Percentiles rank a stretch among this genome's conserved stretches.
Conservation (phyloP, 2,329 filamentous ascomycete genomes). For the Phyllosticta ampelicida region DNA sequence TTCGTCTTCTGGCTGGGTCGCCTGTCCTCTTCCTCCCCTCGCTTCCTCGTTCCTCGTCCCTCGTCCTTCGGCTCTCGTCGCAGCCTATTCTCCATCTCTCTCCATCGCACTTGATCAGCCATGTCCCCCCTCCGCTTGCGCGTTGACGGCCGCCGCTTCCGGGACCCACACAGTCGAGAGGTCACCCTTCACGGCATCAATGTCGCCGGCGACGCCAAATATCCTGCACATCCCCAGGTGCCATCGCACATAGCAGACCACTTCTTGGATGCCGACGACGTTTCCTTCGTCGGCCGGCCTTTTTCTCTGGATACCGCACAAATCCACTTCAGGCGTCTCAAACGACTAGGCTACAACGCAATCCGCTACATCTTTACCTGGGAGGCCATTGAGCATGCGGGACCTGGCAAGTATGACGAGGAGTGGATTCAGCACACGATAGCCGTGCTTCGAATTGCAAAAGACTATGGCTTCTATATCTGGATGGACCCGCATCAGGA, state of each 20-base stretch:
- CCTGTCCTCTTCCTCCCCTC: constrained; percentile 1
- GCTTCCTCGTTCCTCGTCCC: constrained; percentile 3
- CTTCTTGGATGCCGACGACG: constrained; percentile 88
- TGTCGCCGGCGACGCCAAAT: constrained; percentile 80
- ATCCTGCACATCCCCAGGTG: constrained; percentile 67
- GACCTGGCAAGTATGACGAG: constrained; percentile 87
- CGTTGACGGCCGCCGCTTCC: constrained; percentile 78
- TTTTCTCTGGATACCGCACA: constrained; percentile 77
- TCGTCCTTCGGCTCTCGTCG: too few species aligned
- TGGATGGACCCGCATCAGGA: constrained; percentile 99
- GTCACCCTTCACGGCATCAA: constrained; percentile 91
- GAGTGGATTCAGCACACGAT: constrained; percentile 90
- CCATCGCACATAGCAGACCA: constrained; percentile 66
- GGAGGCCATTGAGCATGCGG: constrained; percentile 94
- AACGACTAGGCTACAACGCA: constrained; percentile 88
- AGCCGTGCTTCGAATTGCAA: constrained; percentile 69
- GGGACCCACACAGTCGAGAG: constrained; percentile 71
- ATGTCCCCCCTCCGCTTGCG: constrained; percentile 70
- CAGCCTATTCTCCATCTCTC: constrained; percentile 4
- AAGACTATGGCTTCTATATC: constrained; percentile 84
- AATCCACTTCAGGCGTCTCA: constrained; percentile 74
- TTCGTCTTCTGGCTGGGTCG: neutral
- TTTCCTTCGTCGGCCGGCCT: constrained; percentile 78
- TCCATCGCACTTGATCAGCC: constrained; percentile 1
- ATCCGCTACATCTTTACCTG: constrained; percentile 96